Percentiles rank a stretch among this genome's conserved stretches.
Evolutionary conservation across 148 eudicot species (phyloP).

Genomic region (Chenopodium quinoa): DNA sequence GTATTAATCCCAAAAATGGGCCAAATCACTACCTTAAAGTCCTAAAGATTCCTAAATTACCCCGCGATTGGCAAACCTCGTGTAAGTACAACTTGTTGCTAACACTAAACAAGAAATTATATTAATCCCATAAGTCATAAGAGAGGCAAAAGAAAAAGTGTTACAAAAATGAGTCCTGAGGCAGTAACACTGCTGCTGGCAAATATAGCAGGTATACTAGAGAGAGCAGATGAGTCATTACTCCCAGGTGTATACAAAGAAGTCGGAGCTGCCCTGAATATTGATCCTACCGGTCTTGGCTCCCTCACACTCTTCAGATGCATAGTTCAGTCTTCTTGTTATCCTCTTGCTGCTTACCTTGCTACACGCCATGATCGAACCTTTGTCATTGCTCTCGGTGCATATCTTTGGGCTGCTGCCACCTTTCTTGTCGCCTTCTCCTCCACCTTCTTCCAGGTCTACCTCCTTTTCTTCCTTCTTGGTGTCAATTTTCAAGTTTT

Average conservation of each 20-base stretch:
- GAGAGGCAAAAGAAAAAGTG: not conserved
- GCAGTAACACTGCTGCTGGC: conserved; percentile 54
- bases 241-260: conserved; percentile 85
- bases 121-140: not conserved
- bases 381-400: conserved; percentile 77
- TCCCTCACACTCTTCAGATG: conserved; percentile 73
- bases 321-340: conserved; percentile 65
- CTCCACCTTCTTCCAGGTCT: conserved; percentile 65
- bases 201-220: conserved; percentile 76
- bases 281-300: conserved; percentile 77
- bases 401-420: conserved; percentile 82
- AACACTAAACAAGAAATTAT: no score
- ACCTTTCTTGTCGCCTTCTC: conserved; percentile 78
- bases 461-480: not conserved
- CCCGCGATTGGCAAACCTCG: no score
- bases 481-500: no score
- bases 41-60: no score
- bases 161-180: conserved; percentile 41
- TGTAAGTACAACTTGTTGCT: no score
- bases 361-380: conserved; percentile 66
- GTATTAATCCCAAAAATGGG: no score
- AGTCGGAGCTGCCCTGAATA: conserved; percentile 61
- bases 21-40: no score
- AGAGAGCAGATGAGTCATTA: conserved; percentile 73
- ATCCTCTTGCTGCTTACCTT: conserved; percentile 79